A percentile compares a stretch with the other conserved stretches of the same genome.
Evolutionary conservation across 352 stramenopile species (phyloP).

Genomic region (Thraustotheca clavata): DNA sequence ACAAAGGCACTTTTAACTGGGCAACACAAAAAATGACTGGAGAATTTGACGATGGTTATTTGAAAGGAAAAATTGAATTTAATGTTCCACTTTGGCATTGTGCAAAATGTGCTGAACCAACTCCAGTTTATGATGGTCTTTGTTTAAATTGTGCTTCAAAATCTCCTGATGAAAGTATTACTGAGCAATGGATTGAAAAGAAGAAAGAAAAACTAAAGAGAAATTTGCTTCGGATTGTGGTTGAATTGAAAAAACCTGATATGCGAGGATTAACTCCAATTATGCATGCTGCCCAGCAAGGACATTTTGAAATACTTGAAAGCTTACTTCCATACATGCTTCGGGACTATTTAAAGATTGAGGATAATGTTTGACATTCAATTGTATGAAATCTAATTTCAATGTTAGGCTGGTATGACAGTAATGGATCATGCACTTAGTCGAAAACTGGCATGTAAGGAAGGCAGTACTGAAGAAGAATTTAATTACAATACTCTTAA

Average conservation of each 20-base stretch:
- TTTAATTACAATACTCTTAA: conserved; percentile 7
- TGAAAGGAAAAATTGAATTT: neutral
- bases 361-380: neutral
- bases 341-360: neutral
- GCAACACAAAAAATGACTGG: neutral
- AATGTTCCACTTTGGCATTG: conserved; percentile 9
- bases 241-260: neutral
- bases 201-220: neutral
- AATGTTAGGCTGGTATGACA: conserved; percentile 6
- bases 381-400: neutral
- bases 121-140: neutral
- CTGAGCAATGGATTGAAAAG: neutral
- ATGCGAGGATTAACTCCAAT: neutral
- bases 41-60: neutral
- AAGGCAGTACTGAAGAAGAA: neutral
- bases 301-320: conserved; percentile 4
- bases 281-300: neutral
- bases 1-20: conserved; percentile 8
- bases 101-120: neutral
- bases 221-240: neutral
- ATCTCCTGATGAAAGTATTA: neutral
- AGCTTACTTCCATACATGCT: neutral
- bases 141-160: neutral
- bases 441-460: conserved; percentile 2
- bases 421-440: conserved; percentile 10